These are phyloP conservation scores for Mortierella sp. DNA, from an alignment of 371 early-diverging fungal species.

Conservation along the genomic window DNA sequence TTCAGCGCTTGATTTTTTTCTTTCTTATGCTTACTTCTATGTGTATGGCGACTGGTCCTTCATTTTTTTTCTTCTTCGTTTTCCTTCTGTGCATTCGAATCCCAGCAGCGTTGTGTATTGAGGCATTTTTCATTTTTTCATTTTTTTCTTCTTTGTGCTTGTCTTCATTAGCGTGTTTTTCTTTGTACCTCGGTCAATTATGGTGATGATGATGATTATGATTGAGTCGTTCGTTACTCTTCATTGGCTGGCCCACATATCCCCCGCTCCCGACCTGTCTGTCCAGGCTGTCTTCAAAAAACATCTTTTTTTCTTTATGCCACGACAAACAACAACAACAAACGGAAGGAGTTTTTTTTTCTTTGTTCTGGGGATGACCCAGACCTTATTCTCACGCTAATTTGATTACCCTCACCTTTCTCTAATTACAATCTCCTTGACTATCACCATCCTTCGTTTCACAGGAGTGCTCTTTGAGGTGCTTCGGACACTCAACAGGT, in stretches of 20 bases:
- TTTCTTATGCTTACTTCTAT: background rate
- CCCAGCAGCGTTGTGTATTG: background rate
- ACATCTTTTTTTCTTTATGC: background rate
- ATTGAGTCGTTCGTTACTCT: background rate
- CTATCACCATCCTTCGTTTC: background rate
- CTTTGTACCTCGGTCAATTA: slow-evolving; percentile 3
- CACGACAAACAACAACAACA: background rate
- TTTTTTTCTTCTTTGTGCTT: background rate
- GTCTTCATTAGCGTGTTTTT: slow-evolving; percentile 1
- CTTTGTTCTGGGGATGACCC: background rate
- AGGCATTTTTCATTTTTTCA: background rate
- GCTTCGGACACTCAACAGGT: slow-evolving; percentile 46
- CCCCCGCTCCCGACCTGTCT: slow-evolving; percentile 6
- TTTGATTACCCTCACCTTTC: background rate
- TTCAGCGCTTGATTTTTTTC: background rate
- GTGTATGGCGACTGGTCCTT: background rate
- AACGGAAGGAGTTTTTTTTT: background rate
- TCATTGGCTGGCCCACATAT: background rate
- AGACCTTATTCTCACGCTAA: slow-evolving; percentile 4
- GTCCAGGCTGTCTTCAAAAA: slow-evolving; percentile 13
- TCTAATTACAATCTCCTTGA: background rate
- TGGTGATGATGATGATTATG: background rate
- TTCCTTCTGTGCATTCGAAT: background rate
- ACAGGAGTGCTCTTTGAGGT: slow-evolving; percentile 46
- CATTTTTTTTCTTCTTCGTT: background rate